Evolutionary conservation across 202 grass and related monocot genomes (phyloP).

Genomic region (Carex arenaria): DNA sequence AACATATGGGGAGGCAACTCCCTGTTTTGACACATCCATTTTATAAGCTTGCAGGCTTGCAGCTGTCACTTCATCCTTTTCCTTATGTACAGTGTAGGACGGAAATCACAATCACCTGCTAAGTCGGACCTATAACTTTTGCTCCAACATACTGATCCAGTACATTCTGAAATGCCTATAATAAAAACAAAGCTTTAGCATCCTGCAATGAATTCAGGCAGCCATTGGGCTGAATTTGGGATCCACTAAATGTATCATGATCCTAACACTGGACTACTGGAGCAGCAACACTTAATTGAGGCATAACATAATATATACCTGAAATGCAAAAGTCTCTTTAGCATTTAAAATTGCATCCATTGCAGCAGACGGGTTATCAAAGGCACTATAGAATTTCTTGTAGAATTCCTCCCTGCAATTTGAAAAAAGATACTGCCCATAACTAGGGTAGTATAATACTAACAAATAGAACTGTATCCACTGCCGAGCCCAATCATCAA

Average conservation of each 20-base stretch:
- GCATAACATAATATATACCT: conserved; percentile 37
- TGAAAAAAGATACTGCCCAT: background rate
- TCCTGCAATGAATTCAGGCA: background rate
- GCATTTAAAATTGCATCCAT: conserved; percentile 79
- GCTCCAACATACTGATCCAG: conserved; percentile 60
- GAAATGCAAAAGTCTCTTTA: conserved; percentile 79
- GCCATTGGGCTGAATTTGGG: background rate
- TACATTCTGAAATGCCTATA: conserved; percentile 73
- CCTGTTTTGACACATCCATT: background rate
- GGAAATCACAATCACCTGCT: background rate
- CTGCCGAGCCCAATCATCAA: conserved; percentile 57
- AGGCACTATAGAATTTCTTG: conserved; percentile 75
- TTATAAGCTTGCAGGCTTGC: background rate
- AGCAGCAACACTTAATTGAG: background rate
- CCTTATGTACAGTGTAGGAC: background rate
- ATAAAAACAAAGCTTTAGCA: background rate
- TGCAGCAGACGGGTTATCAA: conserved; percentile 71
- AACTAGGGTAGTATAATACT: background rate
- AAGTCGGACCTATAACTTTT: conserved; percentile 33
- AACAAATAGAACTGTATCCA: conserved; percentile 36
- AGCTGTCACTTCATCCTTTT: background rate
- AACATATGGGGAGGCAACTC: background rate
- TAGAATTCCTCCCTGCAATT: conserved; percentile 69
- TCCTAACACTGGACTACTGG: background rate
- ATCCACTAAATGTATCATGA: background rate